Evolutionary conservation across 2,329 filamentous ascomycete genomes (phyloP), one percentile per base, ranked within the genome.

Genomic region (Alternaria rosae): DNA sequence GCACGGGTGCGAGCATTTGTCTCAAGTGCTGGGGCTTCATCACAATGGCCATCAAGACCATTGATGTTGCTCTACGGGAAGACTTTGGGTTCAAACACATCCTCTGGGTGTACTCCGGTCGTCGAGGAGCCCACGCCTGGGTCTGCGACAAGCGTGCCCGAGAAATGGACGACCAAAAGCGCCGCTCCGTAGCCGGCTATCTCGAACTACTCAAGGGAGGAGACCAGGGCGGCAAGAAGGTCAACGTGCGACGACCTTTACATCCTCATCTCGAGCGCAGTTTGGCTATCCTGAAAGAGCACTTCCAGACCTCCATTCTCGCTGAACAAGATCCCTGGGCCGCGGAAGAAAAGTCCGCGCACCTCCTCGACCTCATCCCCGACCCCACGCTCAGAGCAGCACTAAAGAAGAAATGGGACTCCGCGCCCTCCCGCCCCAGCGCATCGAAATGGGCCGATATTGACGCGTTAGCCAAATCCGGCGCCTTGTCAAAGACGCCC

Each of bases 51-150:
- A 94, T 99, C 78, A 95, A 96, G 77, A 93, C 97, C 15, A 85
- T 98, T 12, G 94, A 98, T 78, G 85, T 88, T 12, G 93, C 94
- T 1, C 80, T 99, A 70, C 87, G 93, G 54, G 93, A 98, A 20
- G 95, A 99, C 79, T 97, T 99, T 82, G 95, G 94, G 47, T 99
- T 97, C 81, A 89, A 92, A 76, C 94, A 99, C 80, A 94, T 99
- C 74, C 86, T 99, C 79, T 99, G 95, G 95, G 94, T 99, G 7
- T 99, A 99, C 80, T 99, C 95, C 0, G 95, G 95, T 70, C 91
- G 95, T 80, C 89, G 95, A 86, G 95, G 95, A 82, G 94, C 92
- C 28, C 95, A 99, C 88, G 95, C 95, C 6, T 99, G 95, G 95
- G 92, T 99, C 11, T 98, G 94, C 77, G 95, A 99, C 78, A 92